Conservation (phyloP, 2,329 filamentous ascomycete species). For the Geosmithia morbida region DNA sequence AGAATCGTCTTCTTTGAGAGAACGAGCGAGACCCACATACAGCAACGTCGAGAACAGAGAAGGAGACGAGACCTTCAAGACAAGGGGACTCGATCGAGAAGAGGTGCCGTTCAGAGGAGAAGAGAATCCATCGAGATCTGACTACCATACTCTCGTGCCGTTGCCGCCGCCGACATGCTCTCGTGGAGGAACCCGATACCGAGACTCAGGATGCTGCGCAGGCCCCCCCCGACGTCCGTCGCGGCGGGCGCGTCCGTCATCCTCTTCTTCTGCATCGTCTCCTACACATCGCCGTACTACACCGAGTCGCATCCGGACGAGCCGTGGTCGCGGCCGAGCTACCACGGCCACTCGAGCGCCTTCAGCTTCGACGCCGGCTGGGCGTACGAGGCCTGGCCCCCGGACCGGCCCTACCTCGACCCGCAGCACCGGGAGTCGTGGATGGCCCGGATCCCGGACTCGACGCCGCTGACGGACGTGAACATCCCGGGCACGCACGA, state of each 20-base stretch:
- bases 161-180: too few species aligned
- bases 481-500: conserved; percentile 39
- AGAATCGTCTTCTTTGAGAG: too few species aligned
- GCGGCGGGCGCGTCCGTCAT: not conserved
- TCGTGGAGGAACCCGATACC: not conserved
- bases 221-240: too few species aligned
- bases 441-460: conserved; percentile 26
- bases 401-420: not conserved
- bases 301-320: conserved; percentile 4
- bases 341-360: conserved; percentile 16
- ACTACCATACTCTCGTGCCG: too few species aligned
- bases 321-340: conserved; percentile 4
- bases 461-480: conserved; percentile 23
- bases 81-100: too few species aligned
- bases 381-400: not conserved
- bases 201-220: not conserved
- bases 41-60: too few species aligned
- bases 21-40: too few species aligned
- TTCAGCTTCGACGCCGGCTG: conserved; percentile 20
- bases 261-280: conserved; percentile 9
- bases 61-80: too few species aligned
- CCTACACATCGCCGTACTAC: conserved; percentile 10
- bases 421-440: conserved; percentile 12
- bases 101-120: too few species aligned
- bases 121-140: too few species aligned